A percentile compares a stretch with the other conserved stretches of the same genome.
Evolutionary conservation across 2,329 filamentous ascomycete species (phyloP).

Genomic region (Annulohypoxylon truncatum): DNA sequence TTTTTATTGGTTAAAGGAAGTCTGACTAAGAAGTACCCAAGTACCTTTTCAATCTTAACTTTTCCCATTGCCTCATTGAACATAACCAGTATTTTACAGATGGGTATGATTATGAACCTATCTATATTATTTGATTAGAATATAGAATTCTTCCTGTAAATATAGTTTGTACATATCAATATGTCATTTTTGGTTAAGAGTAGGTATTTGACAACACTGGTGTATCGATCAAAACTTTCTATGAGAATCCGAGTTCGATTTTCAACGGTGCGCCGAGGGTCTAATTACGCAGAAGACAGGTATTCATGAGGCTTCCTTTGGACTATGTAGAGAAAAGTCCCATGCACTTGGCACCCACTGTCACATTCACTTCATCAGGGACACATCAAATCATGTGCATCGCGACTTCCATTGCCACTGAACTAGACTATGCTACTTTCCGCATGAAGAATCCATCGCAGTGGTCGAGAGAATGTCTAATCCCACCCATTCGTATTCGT

Average conservation of each 20-base stretch:
- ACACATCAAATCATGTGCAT: constrained; percentile 33
- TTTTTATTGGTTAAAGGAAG: constrained; percentile 15
- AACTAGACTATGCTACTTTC: constrained; percentile 40
- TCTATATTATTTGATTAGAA: too few species aligned
- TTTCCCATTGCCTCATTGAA: background rate
- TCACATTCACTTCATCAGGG: background rate
- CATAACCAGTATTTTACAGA: background rate
- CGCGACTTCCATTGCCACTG: constrained; percentile 39
- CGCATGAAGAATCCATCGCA: constrained; percentile 31
- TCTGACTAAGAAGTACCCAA: constrained; percentile 10
- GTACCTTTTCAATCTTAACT: constrained; percentile 11
- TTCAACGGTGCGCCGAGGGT: background rate
- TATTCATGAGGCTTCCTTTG: background rate
- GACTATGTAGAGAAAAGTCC: background rate
- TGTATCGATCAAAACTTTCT: too few species aligned
- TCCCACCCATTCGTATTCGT: constrained; percentile 32
- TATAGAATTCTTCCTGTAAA: too few species aligned
- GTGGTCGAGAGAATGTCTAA: constrained; percentile 33
- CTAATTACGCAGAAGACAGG: background rate
- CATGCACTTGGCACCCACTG: background rate
- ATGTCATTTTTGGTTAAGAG: too few species aligned
- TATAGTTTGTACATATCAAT: background rate
- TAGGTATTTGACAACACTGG: too few species aligned
- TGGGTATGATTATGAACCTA: background rate
- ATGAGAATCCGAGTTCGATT: background rate